Evolutionary conservation across 2,329 filamentous ascomycete genomes (phyloP), one percentile per base, ranked within the genome.

Genomic region (Diplodia mutila): DNA sequence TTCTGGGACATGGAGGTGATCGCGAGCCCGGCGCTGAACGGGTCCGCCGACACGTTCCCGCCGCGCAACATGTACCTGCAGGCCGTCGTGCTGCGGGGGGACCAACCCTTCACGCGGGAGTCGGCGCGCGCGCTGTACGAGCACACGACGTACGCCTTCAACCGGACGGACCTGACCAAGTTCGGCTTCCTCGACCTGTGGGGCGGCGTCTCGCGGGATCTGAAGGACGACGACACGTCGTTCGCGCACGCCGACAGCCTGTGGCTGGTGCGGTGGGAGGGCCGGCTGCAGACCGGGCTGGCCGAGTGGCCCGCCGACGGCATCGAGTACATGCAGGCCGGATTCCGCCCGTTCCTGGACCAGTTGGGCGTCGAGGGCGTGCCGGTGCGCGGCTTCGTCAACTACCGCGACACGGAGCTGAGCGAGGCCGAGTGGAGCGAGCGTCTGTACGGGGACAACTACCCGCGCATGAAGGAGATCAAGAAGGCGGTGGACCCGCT

Each of bases 191-290:
- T 73, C 6, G 72, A 73, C 39, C 65, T 73, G 1, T 73, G 72
- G 72, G 72, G 71, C 23, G 72, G 72, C 14, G 61, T 69, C 16
- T 61, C 67, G 21, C 67, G 65, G 51, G 52, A 70, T 7, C 46
- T 71, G n/a, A 48, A 53, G 2, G 71, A 73, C 51, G 68, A 42
- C 1, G 69, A 72, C 16, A 65, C 70, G 21, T 61, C 65, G 23
- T 68, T 68, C 51, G 69, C 67, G 4, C 69, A 73, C 27, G 69
- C 69, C 18, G 70, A 65, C 66, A 71, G 49, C 49, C 69, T 72
- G 16, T 73, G 72, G 72, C 66, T 73, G 8, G 64, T 73, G 18
- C 72, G 72, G 16, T 70, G 71, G 27, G 71, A 73, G 25, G 72
- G 70, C 21, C 54, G 69, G 6, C 53, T 55, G 29, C 68, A 49